These are phyloP conservation scores for Physcomitrium patens DNA, from an alignment of 225 moss, liverwort and hornwort genomes.

Conservation along the genomic window DNA sequence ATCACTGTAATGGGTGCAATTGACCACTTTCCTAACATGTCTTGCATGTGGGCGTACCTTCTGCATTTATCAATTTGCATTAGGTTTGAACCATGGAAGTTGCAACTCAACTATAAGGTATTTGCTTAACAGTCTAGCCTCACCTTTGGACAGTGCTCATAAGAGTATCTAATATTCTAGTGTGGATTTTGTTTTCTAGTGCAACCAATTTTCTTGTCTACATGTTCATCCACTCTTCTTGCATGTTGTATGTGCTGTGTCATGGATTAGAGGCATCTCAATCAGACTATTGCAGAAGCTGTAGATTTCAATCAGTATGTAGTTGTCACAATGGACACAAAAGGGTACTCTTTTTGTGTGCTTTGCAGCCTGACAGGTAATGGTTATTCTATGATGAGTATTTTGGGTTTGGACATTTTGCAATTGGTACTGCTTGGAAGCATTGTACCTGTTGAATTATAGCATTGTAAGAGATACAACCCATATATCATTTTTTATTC, in stretches of 20 bases:
- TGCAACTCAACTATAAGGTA: not conserved
- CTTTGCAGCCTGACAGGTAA: constrained; percentile 76
- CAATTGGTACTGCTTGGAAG: constrained; percentile 12
- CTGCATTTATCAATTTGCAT: constrained; percentile 10
- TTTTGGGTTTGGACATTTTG: constrained; percentile 1
- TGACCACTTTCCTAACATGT: constrained; percentile 84
- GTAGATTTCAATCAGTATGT: constrained; percentile 75
- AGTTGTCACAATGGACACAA: constrained; percentile 87
- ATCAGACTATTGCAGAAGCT: constrained; percentile 76
- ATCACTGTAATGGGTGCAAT: constrained; percentile 89
- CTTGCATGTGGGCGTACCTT: constrained; percentile 72
- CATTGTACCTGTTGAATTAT: constrained; percentile 2
- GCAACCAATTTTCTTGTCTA: not conserved
- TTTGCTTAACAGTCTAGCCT: not conserved
- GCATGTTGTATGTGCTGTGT: constrained; percentile 6
- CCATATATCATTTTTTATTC: no score
- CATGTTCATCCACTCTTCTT: constrained; percentile 6
- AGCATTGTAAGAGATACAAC: constrained; percentile 13
- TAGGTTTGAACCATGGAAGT: not conserved
- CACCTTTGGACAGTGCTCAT: not conserved
- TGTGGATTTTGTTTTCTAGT: not conserved
- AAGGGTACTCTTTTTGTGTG: constrained; percentile 92
- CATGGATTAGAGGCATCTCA: constrained; percentile 65
- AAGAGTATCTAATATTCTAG: not conserved
- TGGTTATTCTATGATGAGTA: constrained; percentile 1